Conservation (phyloP, 371 early-diverging fungal species). For the Mortierella sp. region DNA sequence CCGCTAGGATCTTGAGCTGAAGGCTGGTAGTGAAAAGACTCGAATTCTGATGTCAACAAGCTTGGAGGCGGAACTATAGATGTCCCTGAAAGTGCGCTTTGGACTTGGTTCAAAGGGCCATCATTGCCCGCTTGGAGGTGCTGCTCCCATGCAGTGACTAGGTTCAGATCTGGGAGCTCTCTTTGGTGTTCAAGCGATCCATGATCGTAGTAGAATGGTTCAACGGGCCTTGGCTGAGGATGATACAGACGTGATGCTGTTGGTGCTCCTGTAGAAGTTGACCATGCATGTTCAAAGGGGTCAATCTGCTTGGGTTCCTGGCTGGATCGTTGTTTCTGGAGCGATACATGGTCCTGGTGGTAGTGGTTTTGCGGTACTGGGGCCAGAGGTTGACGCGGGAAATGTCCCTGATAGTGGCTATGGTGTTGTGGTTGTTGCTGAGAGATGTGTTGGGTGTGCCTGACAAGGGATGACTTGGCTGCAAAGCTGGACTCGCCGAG, state of each 20-base stretch:
- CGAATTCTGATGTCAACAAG: slow-evolving; percentile 18
- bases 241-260: slow-evolving; percentile 1
- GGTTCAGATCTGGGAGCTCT: slow-evolving; percentile 30
- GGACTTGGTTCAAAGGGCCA: background rate
- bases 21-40: slow-evolving; percentile 9
- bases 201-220: background rate
- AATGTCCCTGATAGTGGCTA: background rate
- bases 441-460: slow-evolving; percentile 2
- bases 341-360: background rate
- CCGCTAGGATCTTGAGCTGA: background rate
- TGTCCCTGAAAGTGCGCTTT: slow-evolving; percentile 10
- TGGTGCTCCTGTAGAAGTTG: slow-evolving; percentile 8
- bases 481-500: slow-evolving; percentile 43
- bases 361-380: slow-evolving; percentile 3
- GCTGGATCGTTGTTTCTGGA: background rate
- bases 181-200: slow-evolving; percentile 8
- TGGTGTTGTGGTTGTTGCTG: slow-evolving; percentile 9
- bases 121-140: slow-evolving; percentile 2
- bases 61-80: slow-evolving; percentile 1
- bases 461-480: slow-evolving; percentile 22
- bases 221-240: slow-evolving; percentile 2
- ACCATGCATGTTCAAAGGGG: slow-evolving; percentile 40
- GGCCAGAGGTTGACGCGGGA: background rate
- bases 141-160: slow-evolving; percentile 40
- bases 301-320: too few species aligned